Base-by-base conservation (phyloP, 768 basidiomycete genomes). In the Leccinum ochraceum region DNA sequence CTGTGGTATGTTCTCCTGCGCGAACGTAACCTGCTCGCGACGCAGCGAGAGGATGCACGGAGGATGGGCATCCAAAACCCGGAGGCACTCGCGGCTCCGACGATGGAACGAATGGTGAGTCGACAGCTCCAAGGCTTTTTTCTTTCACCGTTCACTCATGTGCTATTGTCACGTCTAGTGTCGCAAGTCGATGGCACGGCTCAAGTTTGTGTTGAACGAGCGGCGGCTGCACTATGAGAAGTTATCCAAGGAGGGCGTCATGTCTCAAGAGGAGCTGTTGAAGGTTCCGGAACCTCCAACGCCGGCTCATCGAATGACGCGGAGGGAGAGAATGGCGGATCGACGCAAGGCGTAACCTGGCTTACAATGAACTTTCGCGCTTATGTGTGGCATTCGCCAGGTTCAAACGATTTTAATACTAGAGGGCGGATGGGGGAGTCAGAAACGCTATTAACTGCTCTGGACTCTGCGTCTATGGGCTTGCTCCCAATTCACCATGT, bases 141-240 rank as follows among this genome's bases (percentile, higher is more conserved):
- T 8, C 42, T 63, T 60, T 9, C 48, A 24, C 17, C 10, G 16
- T 51, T 42, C 8, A 37, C 44, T 65, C 30, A 69, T 51, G 61
- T 26, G 56, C 52, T 5, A 4, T 1, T 20, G 56, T 57, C 32
- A n/a, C 14, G 20, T 54, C 10, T 64, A 97, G 94, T 89, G 87
- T 75, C 89, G 91, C 22, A 96, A 95, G 79, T 89, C 92, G 20
- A 96, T 97, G 94, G 94, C 92, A n/a, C 87, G 93, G 20, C 94
- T 98, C 74, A 98, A 98, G 74, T 86, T 84, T 60, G 87, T 98
- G 22, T 79, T 98, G 53, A 94, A 94, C 69, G 95, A 98, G 71
- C 88, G 97, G 37, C 83, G 95, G 50, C 72, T 93, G 24, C 93
- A 92, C 9, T 90, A 94, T 62, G 85, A 91, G 37, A 73, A 75